Evolutionary conservation across 225 moss, liverwort and hornwort genomes (phyloP).

Genomic region (Thuidium tamariscinum): DNA sequence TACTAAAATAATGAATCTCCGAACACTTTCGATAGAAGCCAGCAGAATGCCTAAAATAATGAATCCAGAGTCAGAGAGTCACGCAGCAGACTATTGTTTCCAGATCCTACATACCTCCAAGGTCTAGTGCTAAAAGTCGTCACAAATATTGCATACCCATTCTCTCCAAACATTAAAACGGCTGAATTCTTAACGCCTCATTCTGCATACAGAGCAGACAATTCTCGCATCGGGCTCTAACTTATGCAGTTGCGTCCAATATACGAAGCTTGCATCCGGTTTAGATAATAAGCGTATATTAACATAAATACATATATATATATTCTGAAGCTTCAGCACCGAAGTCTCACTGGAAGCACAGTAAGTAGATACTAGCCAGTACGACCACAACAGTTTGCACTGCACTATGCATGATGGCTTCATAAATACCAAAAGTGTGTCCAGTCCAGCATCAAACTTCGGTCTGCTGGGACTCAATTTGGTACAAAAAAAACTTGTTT

Average conservation of each 20-base stretch:
- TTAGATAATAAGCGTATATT: not conserved
- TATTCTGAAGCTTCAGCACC: not conserved
- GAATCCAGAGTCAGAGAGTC: too few species aligned
- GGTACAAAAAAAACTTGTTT: not conserved
- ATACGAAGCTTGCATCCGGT: not conserved
- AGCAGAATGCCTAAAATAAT: not conserved
- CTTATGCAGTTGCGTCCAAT: not conserved
- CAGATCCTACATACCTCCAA: too few species aligned
- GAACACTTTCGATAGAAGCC: fast-evolving
- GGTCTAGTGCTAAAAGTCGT: too few species aligned
- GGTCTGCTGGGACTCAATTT: not conserved
- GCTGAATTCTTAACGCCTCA: too few species aligned
- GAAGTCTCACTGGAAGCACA: not conserved
- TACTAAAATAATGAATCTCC: too few species aligned
- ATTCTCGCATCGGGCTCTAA: not conserved
- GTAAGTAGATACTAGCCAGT: not conserved
- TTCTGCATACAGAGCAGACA: not conserved
- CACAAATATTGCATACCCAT: too few species aligned
- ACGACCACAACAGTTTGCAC: not conserved
- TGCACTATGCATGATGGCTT: not conserved
- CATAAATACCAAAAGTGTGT: not conserved
- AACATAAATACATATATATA: not conserved
- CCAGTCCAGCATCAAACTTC: not conserved
- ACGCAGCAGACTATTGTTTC: not conserved
- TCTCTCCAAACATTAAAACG: not conserved